Percentiles rank a stretch among this genome's conserved stretches.
These are phyloP conservation scores for Aureobasidium sp. DNA, from an alignment of 2,329 filamentous ascomycete species.

Conservation along the genomic window DNA sequence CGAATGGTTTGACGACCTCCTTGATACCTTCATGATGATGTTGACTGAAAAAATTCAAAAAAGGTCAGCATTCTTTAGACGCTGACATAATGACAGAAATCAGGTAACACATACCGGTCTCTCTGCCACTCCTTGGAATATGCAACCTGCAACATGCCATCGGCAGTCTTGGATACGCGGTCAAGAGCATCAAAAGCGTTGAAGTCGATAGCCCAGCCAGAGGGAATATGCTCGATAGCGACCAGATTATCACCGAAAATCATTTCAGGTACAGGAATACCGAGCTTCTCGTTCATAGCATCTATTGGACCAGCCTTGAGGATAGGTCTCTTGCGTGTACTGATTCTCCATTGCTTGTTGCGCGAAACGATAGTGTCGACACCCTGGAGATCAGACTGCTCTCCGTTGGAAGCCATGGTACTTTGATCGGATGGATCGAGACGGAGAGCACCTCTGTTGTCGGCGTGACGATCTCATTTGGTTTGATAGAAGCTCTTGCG, in stretches of 20 bases:
- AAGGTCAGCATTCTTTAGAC: not conserved
- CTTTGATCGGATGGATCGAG: not conserved
- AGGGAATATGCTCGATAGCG: conserved; percentile 62
- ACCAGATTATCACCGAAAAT: conserved; percentile 96
- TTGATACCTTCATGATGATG: conserved; percentile 80
- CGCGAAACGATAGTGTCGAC: conserved; percentile 21
- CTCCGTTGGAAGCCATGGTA: conserved; percentile 47
- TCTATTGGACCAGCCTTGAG: conserved; percentile 88
- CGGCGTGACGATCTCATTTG: not conserved
- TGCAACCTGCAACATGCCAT: conserved; percentile 84
- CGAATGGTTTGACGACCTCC: conserved; percentile 90
- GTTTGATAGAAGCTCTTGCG: not conserved
- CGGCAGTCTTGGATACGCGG: conserved; percentile 86
- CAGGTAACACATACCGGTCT: conserved; percentile 51
- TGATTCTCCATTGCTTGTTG: conserved; percentile 44
- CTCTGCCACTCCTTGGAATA: conserved; percentile 85
- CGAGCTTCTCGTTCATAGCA: conserved; percentile 67
- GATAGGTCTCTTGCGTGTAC: conserved; percentile 85
- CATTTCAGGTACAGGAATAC: conserved; percentile 93
- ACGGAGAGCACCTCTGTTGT: not conserved
- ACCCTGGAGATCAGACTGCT: conserved; percentile 7
- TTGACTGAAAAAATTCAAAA: conserved; percentile 44
- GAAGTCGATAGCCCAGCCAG: conserved; percentile 75
- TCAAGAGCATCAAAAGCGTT: conserved; percentile 82
- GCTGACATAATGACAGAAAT: conserved; percentile 19